Evolutionary conservation across 352 stramenopile genomes (phyloP).

Genomic region (Phytophthora constricta): DNA sequence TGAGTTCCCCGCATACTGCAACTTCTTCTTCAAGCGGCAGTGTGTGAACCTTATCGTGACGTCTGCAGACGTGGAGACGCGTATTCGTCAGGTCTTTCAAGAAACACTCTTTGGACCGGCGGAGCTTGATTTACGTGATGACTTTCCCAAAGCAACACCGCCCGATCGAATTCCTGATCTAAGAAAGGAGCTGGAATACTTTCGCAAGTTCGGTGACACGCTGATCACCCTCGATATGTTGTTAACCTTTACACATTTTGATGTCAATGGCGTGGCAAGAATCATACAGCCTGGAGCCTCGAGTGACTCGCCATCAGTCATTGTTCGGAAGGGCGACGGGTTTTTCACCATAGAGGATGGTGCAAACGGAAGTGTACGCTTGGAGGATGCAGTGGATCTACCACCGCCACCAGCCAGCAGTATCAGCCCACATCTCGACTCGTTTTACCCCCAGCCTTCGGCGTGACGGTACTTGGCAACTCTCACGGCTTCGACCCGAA

Average conservation of each 20-base stretch:
- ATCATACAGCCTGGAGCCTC: constrained; percentile 68
- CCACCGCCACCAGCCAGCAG: constrained; percentile 45
- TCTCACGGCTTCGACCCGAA: constrained; percentile 96
- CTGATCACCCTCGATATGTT: constrained; percentile 91
- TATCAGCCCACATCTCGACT: constrained; percentile 47
- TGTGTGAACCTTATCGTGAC: constrained; percentile 89
- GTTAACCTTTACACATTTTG: constrained; percentile 89
- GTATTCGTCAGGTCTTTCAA: constrained; percentile 89
- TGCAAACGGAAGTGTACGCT: constrained; percentile 52
- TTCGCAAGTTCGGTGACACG: constrained; percentile 90
- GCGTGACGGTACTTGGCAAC: constrained; percentile 95
- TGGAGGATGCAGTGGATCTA: constrained; percentile 65
- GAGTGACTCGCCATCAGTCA: constrained; percentile 35
- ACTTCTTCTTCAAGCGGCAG: constrained; percentile 95
- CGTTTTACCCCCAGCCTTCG: constrained; percentile 96
- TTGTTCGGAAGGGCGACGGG: constrained; percentile 72
- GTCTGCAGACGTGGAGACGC: constrained; percentile 75
- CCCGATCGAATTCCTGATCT: constrained; percentile 73
- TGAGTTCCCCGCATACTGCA: constrained; percentile 98
- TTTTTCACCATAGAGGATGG: constrained; percentile 72
- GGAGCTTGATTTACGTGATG: constrained; percentile 71
- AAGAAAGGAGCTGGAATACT: constrained; percentile 88
- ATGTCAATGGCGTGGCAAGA: constrained; percentile 63
- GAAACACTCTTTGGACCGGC: constrained; percentile 88
- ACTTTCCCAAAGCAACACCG: constrained; percentile 77